Conservation (phyloP, 495 filamentous ascomycete species). For the Penicillium steckii region DNA sequence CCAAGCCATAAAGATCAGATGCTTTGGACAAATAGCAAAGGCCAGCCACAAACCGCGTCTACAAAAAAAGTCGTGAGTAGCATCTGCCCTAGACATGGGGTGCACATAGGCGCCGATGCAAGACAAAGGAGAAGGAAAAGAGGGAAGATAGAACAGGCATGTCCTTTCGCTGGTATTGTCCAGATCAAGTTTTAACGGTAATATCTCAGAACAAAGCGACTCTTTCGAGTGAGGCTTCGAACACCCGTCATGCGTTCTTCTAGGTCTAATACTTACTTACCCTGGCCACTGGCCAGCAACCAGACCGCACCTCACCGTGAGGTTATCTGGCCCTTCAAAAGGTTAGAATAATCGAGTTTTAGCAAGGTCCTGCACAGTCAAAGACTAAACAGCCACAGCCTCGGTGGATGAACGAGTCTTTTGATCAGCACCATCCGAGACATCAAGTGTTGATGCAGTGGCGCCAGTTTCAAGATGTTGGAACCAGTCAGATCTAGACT, state of each 20-base stretch:
- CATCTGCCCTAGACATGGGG: neutral
- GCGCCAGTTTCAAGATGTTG: conserved; percentile 25
- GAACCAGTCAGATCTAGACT: conserved; percentile 34
- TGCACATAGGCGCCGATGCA: neutral
- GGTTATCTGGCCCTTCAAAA: neutral
- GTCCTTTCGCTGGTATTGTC: conserved; percentile 56
- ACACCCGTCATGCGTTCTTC: conserved; percentile 38
- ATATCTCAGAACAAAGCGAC: conserved; percentile 44
- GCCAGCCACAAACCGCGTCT: neutral
- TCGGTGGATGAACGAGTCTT: neutral
- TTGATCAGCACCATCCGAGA: neutral
- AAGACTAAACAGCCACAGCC: conserved; percentile 1
- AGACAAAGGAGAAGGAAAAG: conserved; percentile 6
- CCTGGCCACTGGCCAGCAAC: neutral
- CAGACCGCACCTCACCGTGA: neutral
- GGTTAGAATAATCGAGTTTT: neutral
- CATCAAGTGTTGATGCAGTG: conserved; percentile 12
- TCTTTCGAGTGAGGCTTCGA: conserved; percentile 30
- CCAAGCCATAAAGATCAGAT: neutral
- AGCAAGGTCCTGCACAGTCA: too few species aligned
- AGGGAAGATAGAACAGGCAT: conserved; percentile 33
- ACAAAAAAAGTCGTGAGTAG: neutral
- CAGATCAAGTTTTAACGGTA: conserved; percentile 56
- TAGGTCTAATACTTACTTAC: conserved; percentile 21
- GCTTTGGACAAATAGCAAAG: neutral